Evolutionary conservation across 2,329 filamentous ascomycete genomes (phyloP), one percentile per base, ranked within the genome.

Genomic region (Periconia macrospinosa): DNA sequence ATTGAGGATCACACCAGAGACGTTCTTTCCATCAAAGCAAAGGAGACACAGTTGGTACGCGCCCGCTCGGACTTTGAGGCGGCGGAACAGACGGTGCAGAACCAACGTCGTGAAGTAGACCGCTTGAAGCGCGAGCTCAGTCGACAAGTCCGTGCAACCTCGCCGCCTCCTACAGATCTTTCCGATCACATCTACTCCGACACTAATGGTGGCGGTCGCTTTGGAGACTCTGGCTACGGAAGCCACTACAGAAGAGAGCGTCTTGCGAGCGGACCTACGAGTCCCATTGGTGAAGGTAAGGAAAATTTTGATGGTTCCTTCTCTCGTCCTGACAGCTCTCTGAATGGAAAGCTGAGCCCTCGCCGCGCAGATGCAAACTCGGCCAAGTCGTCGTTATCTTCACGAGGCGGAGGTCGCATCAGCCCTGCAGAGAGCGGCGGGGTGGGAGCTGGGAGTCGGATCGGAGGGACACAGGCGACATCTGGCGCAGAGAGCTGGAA

Each of bases 1-100:
- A 99, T 99, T 56, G 94, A 99, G 75, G 93, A 97, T 66, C 93
- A 97, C 72, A 99, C 94, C 0, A 84, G 93, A 45, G 93, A 99
- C 66, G 91, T 97, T 0, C 81, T 99, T 41, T 94, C 92, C 63
- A 95, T 99, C 77, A 97, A 97, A 74, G 94, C 94, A 14, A 99
- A 99, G 75, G 94, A 99, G 74, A 97, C 94, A 2, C 94, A 99
- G 67, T 83, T 99, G 6, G 93, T 97, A 10, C 88, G 94, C 43
- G 92, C 94, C 11, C 84, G 92, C 50, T 92, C 90, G 60, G 94
- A 99, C 67, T 90, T 89, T 30, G 93, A 97, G 72, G 86, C 90
- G 0, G 90, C 92, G 0, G 92, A 97, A 70, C 87, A 92, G 65
- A 88, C 87, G 54, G 92, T 94, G 49, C 90, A 94, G 57, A 88